phyloP scores from a whole-genome alignment of 2,329 filamentous ascomycete genomes.

The Onygena corvina region DNA sequence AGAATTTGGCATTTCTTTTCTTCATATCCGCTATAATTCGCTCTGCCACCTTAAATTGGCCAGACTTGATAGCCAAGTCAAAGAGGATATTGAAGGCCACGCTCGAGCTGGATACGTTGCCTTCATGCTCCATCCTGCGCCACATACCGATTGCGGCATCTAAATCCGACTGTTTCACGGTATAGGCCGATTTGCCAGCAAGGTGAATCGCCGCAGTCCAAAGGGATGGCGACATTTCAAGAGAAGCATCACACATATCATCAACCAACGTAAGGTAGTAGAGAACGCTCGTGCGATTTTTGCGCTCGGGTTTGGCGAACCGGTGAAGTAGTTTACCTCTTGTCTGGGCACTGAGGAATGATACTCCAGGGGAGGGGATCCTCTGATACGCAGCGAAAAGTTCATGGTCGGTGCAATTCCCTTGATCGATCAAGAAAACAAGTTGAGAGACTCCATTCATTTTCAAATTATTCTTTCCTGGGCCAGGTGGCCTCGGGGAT shows the following conservation, averaged over 20 bases:
- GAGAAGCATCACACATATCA: slow-evolving; percentile 63
- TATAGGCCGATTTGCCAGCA: slow-evolving; percentile 57
- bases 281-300: slow-evolving; percentile 46
- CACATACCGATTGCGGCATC: slow-evolving; percentile 64
- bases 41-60: slow-evolving; percentile 72
- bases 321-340: slow-evolving; percentile 55
- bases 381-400: slow-evolving; percentile 43
- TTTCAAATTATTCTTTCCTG: slow-evolving; percentile 21
- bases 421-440: slow-evolving; percentile 33
- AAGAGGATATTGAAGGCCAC: slow-evolving; percentile 94
- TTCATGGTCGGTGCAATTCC: slow-evolving; percentile 35
- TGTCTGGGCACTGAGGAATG: slow-evolving; percentile 38
- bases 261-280: slow-evolving; percentile 74
- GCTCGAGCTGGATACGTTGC: slow-evolving; percentile 51
- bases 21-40: slow-evolving; percentile 75
- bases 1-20: slow-evolving; percentile 52
- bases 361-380: slow-evolving; percentile 43
- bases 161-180: slow-evolving; percentile 47
- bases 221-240: slow-evolving; percentile 54
- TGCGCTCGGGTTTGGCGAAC: slow-evolving; percentile 45
- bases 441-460: slow-evolving; percentile 29
- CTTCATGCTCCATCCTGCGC: slow-evolving; percentile 75
- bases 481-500: not conserved
- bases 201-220: slow-evolving; percentile 81
- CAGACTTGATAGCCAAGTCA: slow-evolving; percentile 72